Conservation (phyloP, 1,284 basidiomycete genomes). For the Cystobasidium sp. region DNA sequence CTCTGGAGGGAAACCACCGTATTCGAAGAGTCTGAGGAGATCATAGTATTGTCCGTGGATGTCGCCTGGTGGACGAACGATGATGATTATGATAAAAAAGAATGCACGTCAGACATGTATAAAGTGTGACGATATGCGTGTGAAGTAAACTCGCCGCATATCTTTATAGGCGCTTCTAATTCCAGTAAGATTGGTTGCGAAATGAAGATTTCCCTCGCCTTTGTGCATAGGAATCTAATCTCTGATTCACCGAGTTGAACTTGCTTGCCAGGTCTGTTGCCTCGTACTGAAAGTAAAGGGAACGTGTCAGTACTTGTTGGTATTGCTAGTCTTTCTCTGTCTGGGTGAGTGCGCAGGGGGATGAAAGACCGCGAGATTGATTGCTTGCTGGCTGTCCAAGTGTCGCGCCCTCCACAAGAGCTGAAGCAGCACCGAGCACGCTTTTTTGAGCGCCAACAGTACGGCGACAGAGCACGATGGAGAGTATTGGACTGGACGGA, state of each 20-base stretch:
- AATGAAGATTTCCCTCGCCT: constrained; percentile 93
- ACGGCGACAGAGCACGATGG: not conserved
- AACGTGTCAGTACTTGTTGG: not conserved
- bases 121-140: not conserved
- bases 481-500: no score
- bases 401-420: no score
- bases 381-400: no score
- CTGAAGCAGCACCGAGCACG: not conserved
- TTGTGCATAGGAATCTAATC: constrained; percentile 93
- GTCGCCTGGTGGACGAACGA: constrained; percentile 67
- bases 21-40: constrained; percentile 88
- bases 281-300: constrained; percentile 68
- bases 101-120: not conserved
- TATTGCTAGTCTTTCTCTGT: not conserved
- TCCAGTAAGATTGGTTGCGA: constrained; percentile 93
- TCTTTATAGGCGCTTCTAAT: constrained; percentile 94
- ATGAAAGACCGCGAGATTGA: no score
- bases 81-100: not conserved
- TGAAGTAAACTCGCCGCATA: constrained; percentile 73
- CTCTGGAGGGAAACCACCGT: constrained; percentile 93
- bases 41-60: constrained; percentile 97
- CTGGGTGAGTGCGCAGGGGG: no score
- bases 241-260: constrained; percentile 94
- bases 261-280: constrained; percentile 89
- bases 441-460: constrained; percentile 5